A percentile compares a stretch with the other conserved stretches of the same genome.
phyloP scores from a whole-genome alignment of 2,329 filamentous ascomycete genomes.

The Penicillium palitans region DNA sequence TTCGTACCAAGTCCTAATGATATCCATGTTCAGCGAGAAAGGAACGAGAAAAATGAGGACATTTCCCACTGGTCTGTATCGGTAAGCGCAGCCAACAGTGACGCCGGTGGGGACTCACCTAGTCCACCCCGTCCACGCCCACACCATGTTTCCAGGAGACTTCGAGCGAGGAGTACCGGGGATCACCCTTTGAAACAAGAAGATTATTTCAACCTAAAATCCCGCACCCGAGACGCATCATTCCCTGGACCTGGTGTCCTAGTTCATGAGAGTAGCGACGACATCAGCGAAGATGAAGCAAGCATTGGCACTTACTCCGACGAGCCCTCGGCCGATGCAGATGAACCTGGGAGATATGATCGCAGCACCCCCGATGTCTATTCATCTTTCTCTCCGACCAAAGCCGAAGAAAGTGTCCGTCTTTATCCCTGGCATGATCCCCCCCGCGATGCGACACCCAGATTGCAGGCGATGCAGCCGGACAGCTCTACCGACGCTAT shows the following conservation, averaged over 20 bases:
- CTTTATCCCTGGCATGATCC: conserved; percentile 53
- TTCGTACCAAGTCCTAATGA: conserved; percentile 54
- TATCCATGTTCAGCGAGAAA: conserved; percentile 47
- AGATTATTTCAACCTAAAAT: conserved; percentile 38
- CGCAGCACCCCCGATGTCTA: conserved; percentile 18
- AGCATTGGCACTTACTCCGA: conserved; percentile 28
- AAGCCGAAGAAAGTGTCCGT: conserved; percentile 33
- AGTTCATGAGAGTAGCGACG: conserved; percentile 45
- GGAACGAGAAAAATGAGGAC: conserved; percentile 54
- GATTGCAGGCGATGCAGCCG: conserved; percentile 47
- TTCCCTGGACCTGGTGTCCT: conserved; percentile 56
- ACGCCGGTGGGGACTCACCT: conserved; percentile 33
- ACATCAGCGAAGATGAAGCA: conserved; percentile 44
- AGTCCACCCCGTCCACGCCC: conserved; percentile 24
- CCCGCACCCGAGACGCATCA: conserved; percentile 34
- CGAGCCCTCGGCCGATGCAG: conserved; percentile 29
- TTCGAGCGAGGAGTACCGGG: conserved; percentile 50
- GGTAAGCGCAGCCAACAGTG: conserved; percentile 50
- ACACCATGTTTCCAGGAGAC: conserved; percentile 32
- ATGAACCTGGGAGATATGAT: conserved; percentile 27
- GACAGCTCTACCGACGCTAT: conserved; percentile 57
- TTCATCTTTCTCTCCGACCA: conserved; percentile 22
- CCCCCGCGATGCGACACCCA: conserved; percentile 31
- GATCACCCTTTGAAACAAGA: conserved; percentile 33
- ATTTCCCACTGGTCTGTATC: conserved; percentile 56